Conservation (phyloP, 768 basidiomycete genomes). For the Trametes sanguinea region DNA sequence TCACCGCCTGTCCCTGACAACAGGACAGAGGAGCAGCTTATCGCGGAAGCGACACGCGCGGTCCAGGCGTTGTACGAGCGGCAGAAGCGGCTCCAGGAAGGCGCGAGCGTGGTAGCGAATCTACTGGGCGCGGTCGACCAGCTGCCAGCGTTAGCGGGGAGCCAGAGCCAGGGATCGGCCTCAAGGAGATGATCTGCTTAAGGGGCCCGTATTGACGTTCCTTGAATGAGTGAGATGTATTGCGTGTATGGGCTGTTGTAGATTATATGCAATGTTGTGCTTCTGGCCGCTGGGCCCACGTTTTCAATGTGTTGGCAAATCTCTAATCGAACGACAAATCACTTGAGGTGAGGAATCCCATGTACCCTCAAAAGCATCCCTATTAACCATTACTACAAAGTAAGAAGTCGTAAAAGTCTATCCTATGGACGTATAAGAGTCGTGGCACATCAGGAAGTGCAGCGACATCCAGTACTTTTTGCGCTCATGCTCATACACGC, state of each 20-base stretch:
- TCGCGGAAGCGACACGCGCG: conserved; percentile 42
- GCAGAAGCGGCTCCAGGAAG: conserved; percentile 56
- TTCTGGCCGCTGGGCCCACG: too few relatives aligned
- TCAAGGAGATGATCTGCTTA: background rate
- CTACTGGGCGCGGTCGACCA: conserved; percentile 31
- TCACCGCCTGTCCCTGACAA: conserved; percentile 16
- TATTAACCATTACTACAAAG: too few relatives aligned
- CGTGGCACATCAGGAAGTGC: too few relatives aligned
- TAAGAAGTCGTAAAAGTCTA: too few relatives aligned
- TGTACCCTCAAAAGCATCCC: too few relatives aligned
- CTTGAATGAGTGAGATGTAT: too few relatives aligned
- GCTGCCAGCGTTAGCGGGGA: background rate
- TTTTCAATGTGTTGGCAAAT: too few relatives aligned
- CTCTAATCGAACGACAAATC: too few relatives aligned
- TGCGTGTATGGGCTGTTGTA: too few relatives aligned
- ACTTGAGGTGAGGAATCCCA: too few relatives aligned
- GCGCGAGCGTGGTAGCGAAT: conserved; percentile 53
- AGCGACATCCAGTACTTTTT: background rate
- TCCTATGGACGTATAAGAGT: too few relatives aligned
- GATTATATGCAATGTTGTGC: too few relatives aligned
- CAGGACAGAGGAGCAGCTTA: conserved; percentile 50
- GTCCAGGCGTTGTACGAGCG: conserved; percentile 53
- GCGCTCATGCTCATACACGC: background rate
- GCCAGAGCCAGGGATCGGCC: background rate
- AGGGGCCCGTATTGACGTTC: background rate